Percentiles rank a stretch among this genome's conserved stretches.
Evolutionary conservation across 257 asterid species (phyloP).

Genomic region (Buddleja alternifolia): DNA sequence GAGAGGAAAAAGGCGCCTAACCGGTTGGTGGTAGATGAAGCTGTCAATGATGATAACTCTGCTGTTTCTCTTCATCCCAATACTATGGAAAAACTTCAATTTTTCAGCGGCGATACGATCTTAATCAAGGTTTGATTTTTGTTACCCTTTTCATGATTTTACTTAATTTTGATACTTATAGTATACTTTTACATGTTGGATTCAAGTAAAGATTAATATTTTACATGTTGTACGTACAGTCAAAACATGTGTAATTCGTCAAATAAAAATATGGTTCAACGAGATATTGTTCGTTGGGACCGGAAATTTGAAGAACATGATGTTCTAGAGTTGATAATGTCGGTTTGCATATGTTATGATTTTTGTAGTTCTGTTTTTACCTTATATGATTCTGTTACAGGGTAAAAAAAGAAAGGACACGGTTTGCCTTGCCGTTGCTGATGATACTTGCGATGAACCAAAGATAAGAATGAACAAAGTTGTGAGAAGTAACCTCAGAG

Average conservation of each 20-base stretch:
- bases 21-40: slow-evolving; percentile 84
- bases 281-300: not conserved
- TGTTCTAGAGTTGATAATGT: not conserved
- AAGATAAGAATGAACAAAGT: slow-evolving; percentile 79
- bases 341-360: not conserved
- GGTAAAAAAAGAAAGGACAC: slow-evolving; percentile 76
- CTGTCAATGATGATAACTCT: slow-evolving; percentile 81
- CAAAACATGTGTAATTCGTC: not conserved
- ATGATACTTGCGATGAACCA: slow-evolving; percentile 66
- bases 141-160: too few relatives aligned
- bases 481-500: slow-evolving; percentile 64
- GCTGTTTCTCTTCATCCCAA: slow-evolving; percentile 76
- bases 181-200: too few relatives aligned
- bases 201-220: too few relatives aligned
- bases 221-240: not conserved
- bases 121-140: slow-evolving; percentile 65
- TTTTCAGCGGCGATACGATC: slow-evolving; percentile 86
- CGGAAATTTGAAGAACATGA: too few relatives aligned
- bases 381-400: slow-evolving; percentile 29
- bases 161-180: too few relatives aligned
- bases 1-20: slow-evolving; percentile 89
- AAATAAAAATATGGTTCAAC: not conserved
- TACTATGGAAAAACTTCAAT: slow-evolving; percentile 89
- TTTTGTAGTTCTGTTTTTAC: not conserved
- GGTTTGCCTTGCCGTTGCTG: slow-evolving; percentile 69